Evolutionary conservation across 495 filamentous ascomycete genomes (phyloP).

Genomic region (Penicillium canariense): DNA sequence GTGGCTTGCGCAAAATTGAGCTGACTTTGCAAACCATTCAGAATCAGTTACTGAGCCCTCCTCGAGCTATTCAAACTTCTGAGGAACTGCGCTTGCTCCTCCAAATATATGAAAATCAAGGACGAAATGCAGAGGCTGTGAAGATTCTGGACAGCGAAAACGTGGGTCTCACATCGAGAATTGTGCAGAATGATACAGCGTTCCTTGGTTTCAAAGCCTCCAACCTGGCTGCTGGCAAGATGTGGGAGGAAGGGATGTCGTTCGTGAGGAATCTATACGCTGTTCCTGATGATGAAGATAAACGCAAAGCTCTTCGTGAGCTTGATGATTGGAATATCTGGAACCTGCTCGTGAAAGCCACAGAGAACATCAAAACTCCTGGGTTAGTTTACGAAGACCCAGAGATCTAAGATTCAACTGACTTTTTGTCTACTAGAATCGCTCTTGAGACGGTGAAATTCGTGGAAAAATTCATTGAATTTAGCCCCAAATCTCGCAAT

Average conservation of each 20-base stretch:
- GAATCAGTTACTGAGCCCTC: conserved; percentile 31
- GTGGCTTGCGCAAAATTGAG: background rate
- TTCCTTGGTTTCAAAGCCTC: conserved; percentile 48
- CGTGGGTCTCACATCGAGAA: conserved; percentile 48
- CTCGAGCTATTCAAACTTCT: conserved; percentile 51
- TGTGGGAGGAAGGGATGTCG: conserved; percentile 48
- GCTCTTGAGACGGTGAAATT: conserved; percentile 30
- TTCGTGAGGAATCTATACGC: conserved; percentile 42
- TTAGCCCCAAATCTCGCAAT: conserved; percentile 46
- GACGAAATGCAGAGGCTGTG: conserved; percentile 44
- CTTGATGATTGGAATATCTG: conserved; percentile 60
- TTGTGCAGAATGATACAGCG: conserved; percentile 52
- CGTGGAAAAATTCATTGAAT: conserved; percentile 35
- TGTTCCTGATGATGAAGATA: conserved; percentile 31
- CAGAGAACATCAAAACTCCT: conserved; percentile 28
- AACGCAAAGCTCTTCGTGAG: conserved; percentile 37
- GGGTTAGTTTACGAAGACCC: conserved; percentile 28
- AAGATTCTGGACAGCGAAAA: conserved; percentile 51
- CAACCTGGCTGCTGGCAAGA: conserved; percentile 38
- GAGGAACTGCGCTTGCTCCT: conserved; percentile 57
- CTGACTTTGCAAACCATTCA: background rate
- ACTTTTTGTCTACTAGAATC: conserved; percentile 24
- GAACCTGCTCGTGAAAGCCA: conserved; percentile 39
- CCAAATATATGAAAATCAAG: conserved; percentile 49
- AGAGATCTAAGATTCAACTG: background rate